phyloP scores from a whole-genome alignment of 1,139 yeast species.

The Martiniozyma asiatica region DNA sequence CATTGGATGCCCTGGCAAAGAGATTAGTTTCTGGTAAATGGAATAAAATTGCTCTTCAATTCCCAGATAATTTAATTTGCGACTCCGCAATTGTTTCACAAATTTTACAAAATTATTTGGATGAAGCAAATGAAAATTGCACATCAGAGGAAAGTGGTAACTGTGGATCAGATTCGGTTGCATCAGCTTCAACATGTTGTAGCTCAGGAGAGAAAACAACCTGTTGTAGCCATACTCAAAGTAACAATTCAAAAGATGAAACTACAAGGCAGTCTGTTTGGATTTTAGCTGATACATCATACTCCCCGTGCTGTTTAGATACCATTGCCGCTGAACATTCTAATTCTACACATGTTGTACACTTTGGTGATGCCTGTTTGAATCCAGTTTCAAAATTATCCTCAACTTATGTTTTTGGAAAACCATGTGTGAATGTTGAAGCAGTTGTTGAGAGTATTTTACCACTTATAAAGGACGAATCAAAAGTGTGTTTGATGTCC shows the following conservation, averaged over 20 bases:
- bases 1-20: conserved; percentile 32
- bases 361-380: conserved; percentile 91
- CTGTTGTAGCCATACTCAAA: conserved; percentile 19
- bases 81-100: conserved; percentile 68
- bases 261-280: conserved; percentile 31
- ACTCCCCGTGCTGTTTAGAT: conserved; percentile 91
- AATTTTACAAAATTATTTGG: conserved; percentile 28
- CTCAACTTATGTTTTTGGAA: conserved; percentile 68
- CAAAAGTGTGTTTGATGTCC: conserved; percentile 47
- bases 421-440: conserved; percentile 37
- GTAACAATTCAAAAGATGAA: conserved; percentile 14
- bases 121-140: neutral
- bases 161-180: neutral
- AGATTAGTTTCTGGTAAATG: conserved; percentile 27
- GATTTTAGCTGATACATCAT: conserved; percentile 90
- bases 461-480: conserved; percentile 25
- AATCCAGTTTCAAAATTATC: conserved; percentile 64
- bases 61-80: conserved; percentile 69
- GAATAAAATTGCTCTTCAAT: conserved; percentile 64
- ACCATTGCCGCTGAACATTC: conserved; percentile 97
- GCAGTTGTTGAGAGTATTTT: conserved; percentile 27
- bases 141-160: neutral
- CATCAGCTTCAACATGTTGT: too few relatives aligned
- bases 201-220: conserved; percentile 7
- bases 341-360: conserved; percentile 71